Evolutionary conservation across 192 early-diverging fungal genomes (phyloP), one percentile per base, ranked within the genome.

Genomic region (Kickxella alabastrina): DNA sequence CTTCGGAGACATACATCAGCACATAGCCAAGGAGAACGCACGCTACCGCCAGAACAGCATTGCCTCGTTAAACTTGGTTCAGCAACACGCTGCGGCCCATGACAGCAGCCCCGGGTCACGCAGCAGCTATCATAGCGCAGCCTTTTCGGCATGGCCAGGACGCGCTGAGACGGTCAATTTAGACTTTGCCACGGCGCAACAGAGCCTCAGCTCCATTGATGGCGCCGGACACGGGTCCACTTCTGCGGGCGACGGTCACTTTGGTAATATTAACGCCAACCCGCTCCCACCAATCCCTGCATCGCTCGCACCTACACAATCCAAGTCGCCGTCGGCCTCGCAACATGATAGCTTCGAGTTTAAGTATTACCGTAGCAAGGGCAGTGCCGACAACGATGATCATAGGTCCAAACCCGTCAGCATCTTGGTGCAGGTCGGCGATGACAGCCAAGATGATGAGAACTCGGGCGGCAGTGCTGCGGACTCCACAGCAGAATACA

Each of bases 111-210:
- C 63, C 22, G 56, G 49, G 25, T 74, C 70, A 21, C 54, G 42
- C 24, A 74, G 70, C 55, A 74, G 70, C 64, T 74, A 74, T 52
- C 70, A 74, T 43, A 74, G 70, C 55, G 64, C 70, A 7, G 64
- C 64, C 3, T 67, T 62, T 43, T 74, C 70, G 7, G 34, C 47
- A 39, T 74, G 70, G 70, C 49, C 58, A 8, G 70, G 64, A 28
- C 59, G 58, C 31, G 70, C 64, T 1, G 70, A 74, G 35, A 74
- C 70, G 0, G 55, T 67, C 17, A 55, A 66, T 27, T 27, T 44
- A 64, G 70, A 74, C 52, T 74, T 62, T 52, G 64, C 70, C 39
- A 74, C 70, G 2, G 70, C 70, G 2, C 55, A 74, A 22, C 70
- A 74, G 55, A 74, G 70, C 54, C 49, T 74, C 10, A 74, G 70